Evolutionary conservation across 805 yeast genomes (phyloP), one percentile per base, ranked within the genome.

Genomic region (Metschnikowia cubensis): DNA sequence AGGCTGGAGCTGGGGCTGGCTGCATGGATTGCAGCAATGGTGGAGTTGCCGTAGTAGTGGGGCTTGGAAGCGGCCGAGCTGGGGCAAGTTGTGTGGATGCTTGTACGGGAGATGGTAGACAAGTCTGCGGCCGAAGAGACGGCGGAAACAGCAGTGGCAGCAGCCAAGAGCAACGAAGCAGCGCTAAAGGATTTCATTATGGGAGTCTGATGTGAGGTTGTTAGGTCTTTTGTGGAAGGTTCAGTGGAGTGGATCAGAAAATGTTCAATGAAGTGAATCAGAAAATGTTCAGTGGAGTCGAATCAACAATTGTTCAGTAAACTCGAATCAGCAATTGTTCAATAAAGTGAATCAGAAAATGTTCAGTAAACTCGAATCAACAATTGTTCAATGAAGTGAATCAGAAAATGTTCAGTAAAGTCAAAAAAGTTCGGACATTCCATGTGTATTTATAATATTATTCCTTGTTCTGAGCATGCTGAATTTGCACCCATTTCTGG

Each of bases 71-170:
- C 18, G 29, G 44, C 34, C 10, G 52, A 35, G 25, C 45, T 42
- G 15, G 52, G 51, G 42, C 60, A 57, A 8, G 50, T 36, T 15
- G 58, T 47, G 25, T 58, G 57, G 11, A 57, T 36, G 20, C 51
- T 37, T 15, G 60, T 55, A 39, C 59, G 51, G 15, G 60, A 47
- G 53, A 45, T 45, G 13, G 60, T 57, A 18, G 51, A 47, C 35
- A 54, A 49, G 37, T 41, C 48, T 21, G 45, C 14, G 11, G 36
- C 37, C 25, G 53, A 42, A 2, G 53, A 41, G 21, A 34, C 49
- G 25, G 50, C 50, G 2, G 48, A 34, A 15, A 49, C 50, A 3
- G 38, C 39, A 14, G 49, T 33, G 35, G 46, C 46, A 43, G 52
- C 54, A 8, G 48, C 50, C 10, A 48, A 40, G 15, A 53, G 50